Evolutionary conservation across 202 grass and related monocot species (phyloP).

Genomic region (Elaeis oleifera): DNA sequence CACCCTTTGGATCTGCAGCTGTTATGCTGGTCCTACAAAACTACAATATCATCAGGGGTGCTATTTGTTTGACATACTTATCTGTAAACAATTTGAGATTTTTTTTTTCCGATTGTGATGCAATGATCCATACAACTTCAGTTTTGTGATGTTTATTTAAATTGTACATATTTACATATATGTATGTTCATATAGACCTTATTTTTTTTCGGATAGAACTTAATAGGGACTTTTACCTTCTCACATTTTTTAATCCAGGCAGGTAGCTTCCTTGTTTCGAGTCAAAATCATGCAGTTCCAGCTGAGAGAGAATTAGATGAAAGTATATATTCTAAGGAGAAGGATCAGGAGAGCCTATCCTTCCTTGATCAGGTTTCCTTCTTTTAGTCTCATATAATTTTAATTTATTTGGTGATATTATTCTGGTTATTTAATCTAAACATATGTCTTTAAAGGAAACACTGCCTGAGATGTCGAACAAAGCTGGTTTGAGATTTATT

Average conservation of each 20-base stretch:
- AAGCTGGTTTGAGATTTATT: conserved; percentile 88
- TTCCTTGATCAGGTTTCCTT: conserved; percentile 86
- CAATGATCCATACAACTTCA: too few species aligned
- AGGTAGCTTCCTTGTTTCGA: conserved; percentile 91
- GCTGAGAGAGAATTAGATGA: conserved; percentile 81
- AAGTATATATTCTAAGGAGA: conserved; percentile 56
- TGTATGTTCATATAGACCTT: too few species aligned
- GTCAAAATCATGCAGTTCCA: conserved; percentile 72
- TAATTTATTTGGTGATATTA: neutral
- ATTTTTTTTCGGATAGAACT: too few species aligned
- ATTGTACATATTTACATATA: too few species aligned
- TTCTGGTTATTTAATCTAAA: conserved; percentile 18
- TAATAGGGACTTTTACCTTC: conserved; percentile 17
- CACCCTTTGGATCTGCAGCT: too few species aligned
- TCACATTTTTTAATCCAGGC: conserved; percentile 89
- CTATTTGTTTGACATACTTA: too few species aligned
- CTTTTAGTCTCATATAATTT: neutral
- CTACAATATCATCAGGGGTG: too few species aligned
- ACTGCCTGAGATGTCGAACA: conserved; percentile 42
- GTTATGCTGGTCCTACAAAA: too few species aligned
- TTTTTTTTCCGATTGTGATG: too few species aligned
- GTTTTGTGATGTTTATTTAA: too few species aligned
- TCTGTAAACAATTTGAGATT: too few species aligned
- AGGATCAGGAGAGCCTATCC: conserved; percentile 44
- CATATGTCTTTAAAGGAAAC: conserved; percentile 39